Evolutionary conservation across 2,329 filamentous ascomycete species (phyloP).

Genomic region (Keithomyces neogunnii): DNA sequence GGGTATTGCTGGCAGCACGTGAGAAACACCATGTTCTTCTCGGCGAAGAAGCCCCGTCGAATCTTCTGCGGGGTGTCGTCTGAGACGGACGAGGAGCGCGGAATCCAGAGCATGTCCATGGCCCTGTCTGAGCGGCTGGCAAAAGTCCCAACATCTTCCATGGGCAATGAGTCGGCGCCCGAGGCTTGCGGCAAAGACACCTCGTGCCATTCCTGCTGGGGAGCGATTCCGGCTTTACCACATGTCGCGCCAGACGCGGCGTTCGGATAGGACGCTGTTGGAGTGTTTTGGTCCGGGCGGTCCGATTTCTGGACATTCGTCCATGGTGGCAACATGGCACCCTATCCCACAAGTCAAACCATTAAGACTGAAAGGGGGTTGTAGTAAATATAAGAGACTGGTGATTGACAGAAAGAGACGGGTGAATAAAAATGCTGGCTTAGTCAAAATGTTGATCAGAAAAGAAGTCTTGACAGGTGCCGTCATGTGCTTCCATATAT

Average conservation of each 20-base stretch:
- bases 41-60: constrained; percentile 5
- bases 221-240: background rate
- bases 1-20: constrained; percentile 15
- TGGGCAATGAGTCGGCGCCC: background rate
- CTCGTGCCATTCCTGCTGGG: background rate
- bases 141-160: background rate
- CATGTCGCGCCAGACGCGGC: background rate
- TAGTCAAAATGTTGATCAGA: no score
- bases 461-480: no score
- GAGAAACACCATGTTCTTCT: constrained; percentile 14
- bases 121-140: background rate
- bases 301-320: background rate
- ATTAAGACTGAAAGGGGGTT: no score
- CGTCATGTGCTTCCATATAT: no score
- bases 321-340: background rate
- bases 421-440: no score
- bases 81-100: background rate
- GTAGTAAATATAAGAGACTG: no score
- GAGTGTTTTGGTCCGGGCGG: background rate
- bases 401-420: no score
- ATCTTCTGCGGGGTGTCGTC: background rate
- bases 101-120: background rate
- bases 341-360: background rate
- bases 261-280: background rate
- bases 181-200: background rate